Evolutionary conservation across 139 green algal genomes (phyloP), one percentile per base, ranked within the genome.

Genomic region (Limnomonas spitsbergensis): DNA sequence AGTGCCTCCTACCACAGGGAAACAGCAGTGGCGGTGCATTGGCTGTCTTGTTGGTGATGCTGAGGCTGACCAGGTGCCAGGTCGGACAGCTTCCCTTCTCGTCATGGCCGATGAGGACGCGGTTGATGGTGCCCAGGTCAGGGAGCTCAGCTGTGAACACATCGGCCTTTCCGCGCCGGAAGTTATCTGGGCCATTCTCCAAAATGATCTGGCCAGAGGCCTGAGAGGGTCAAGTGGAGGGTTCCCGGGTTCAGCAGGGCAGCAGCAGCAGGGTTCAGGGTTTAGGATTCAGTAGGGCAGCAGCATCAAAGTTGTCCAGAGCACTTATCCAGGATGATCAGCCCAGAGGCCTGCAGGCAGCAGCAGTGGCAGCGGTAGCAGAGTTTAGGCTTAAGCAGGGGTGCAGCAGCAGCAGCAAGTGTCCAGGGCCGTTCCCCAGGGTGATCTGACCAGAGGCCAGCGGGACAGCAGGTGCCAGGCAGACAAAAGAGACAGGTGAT

Each of bases 11-110:
- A 87, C 82, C 79, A 37, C 84, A 89, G 24, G 69, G 70, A 66
- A 89, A 89, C 24, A 85, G 53, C 0, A 83, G 68, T 38, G 81
- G 73, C 4, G 72, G 66, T 0, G n/a, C 20, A 3, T 47, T 69
- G 14, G 61, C 71, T 7, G 75, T 79, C 52, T 85, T 85, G 71
- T 87, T 85, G 20, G n/a, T 31, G 1, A 89, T 72, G 2, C 75
- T 71, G 7, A 86, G 74, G 1, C 66, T 74, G 29, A 81, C 70
- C 54, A 89, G 78, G 78, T 85, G 78, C 85, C 83, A 88, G 36
- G 71, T 47, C 1, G 83, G 85, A 29, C 35, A 42, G 40, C 39
- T 86, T 36, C 85, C 85, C 40, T 83, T 85, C 38, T 39, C 79
- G 47, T 89, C 77, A 47, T 89, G 84, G 2, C 81, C 81, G 31